Evolutionary conservation across 257 asterid species (phyloP).

Genomic region (Petunia axillaris): DNA sequence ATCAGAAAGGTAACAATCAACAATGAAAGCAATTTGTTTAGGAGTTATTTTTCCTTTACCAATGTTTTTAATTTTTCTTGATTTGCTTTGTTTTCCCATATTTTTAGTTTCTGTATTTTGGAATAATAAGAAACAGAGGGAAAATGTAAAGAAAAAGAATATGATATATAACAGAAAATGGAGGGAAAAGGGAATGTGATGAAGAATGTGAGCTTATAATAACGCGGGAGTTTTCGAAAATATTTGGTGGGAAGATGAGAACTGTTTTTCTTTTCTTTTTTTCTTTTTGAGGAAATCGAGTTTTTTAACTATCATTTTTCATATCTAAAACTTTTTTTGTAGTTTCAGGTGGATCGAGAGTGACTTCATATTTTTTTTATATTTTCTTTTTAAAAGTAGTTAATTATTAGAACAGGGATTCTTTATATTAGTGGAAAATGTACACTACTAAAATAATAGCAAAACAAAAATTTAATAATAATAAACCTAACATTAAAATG

Average conservation of each 20-base stretch:
- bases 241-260: slow-evolving; percentile 34
- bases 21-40: slow-evolving; percentile 85
- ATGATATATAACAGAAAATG: background rate
- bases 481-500: too few relatives aligned
- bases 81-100: slow-evolving; percentile 65
- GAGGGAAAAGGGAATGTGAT: background rate
- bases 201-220: slow-evolving; percentile 25
- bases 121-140: background rate
- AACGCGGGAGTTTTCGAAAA: slow-evolving; percentile 62
- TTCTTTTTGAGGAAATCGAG: background rate
- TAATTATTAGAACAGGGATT: too few relatives aligned
- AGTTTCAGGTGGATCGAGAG: too few relatives aligned
- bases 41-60: slow-evolving; percentile 92
- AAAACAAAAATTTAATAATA: too few relatives aligned
- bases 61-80: slow-evolving; percentile 54
- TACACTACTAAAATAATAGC: too few relatives aligned
- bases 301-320: too few relatives aligned
- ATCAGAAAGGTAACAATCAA: slow-evolving; percentile 88
- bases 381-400: too few relatives aligned
- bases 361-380: too few relatives aligned
- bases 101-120: slow-evolving; percentile 26
- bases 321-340: too few relatives aligned
- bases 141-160: background rate
- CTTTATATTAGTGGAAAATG: too few relatives aligned
- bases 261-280: background rate